phyloP scores from a whole-genome alignment of 208 protist genomes.

The Crithidia bombi region DNA sequence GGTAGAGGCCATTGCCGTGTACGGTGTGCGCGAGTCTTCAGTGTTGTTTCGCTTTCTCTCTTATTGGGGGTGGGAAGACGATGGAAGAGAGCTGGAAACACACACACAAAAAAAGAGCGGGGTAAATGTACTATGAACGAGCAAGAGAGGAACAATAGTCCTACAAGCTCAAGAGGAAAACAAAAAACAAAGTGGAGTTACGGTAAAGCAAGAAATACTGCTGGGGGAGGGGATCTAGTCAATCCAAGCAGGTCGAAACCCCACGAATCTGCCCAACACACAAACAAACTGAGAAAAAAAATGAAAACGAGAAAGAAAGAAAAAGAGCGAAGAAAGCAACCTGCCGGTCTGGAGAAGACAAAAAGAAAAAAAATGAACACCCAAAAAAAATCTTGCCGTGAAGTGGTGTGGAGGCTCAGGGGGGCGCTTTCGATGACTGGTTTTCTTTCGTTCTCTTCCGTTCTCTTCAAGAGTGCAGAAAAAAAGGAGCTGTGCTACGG shows the following conservation, averaged over 20 bases:
- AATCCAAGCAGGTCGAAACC: no score
- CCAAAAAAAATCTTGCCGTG: no score
- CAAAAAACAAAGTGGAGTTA: background rate
- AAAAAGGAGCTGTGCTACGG: no score
- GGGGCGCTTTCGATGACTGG: no score
- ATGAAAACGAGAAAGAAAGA: no score
- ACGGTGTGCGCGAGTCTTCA: background rate
- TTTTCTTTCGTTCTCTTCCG: no score
- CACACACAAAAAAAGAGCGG: background rate
- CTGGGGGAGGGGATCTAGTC: no score
- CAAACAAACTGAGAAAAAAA: no score
- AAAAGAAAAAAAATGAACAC: background rate
- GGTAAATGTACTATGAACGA: conserved; percentile 9
- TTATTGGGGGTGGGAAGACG: background rate
- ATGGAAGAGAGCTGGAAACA: background rate
- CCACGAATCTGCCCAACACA: no score
- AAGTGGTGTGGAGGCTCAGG: no score
- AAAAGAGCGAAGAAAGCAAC: background rate
- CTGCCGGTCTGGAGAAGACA: background rate
- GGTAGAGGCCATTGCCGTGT: conserved; percentile 7
- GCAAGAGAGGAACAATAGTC: background rate
- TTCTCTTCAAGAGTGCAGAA: no score
- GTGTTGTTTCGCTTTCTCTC: background rate
- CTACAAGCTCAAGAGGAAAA: background rate
- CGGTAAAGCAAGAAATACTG: background rate